Evolutionary conservation across 495 filamentous ascomycete genomes (phyloP).

Genomic region (Staphylotrichum longicolle): DNA sequence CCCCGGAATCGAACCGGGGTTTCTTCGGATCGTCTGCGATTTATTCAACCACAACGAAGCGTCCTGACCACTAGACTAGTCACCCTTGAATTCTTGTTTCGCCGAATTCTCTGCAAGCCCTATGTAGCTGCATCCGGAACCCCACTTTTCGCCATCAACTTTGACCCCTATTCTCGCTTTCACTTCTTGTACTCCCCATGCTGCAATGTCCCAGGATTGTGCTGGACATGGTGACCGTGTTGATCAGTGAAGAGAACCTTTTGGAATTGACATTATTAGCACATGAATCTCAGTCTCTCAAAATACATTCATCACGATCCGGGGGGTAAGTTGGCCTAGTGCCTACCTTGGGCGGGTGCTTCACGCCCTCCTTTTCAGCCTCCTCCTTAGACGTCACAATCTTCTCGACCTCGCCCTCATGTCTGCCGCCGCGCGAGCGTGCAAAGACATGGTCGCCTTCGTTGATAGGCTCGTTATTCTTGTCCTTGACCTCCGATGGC

Average conservation of each 20-base stretch:
- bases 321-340: neutral
- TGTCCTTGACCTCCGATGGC: constrained; percentile 33
- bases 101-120: no score
- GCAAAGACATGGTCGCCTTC: constrained; percentile 41
- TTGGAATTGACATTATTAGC: neutral
- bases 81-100: no score
- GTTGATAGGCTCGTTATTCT: constrained; percentile 36
- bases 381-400: constrained; percentile 37
- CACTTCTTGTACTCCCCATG: constrained; percentile 24
- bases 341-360: constrained; percentile 45
- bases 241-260: constrained; percentile 38
- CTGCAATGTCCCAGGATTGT: constrained; percentile 38
- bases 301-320: neutral
- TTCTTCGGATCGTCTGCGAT: constrained; percentile 21
- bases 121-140: no score
- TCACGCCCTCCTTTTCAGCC: constrained; percentile 39
- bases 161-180: neutral
- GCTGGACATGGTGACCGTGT: constrained; percentile 40
- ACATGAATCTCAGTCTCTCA: neutral
- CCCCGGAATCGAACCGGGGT: constrained; percentile 30
- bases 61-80: no score
- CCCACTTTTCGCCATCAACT: no score
- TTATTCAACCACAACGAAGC: no score
- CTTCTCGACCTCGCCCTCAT: constrained; percentile 41
- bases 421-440: constrained; percentile 35